A percentile compares a stretch with the other conserved stretches of the same genome.
phyloP scores from a whole-genome alignment of 2,329 filamentous ascomycete species.

The Penicillium sp. region DNA sequence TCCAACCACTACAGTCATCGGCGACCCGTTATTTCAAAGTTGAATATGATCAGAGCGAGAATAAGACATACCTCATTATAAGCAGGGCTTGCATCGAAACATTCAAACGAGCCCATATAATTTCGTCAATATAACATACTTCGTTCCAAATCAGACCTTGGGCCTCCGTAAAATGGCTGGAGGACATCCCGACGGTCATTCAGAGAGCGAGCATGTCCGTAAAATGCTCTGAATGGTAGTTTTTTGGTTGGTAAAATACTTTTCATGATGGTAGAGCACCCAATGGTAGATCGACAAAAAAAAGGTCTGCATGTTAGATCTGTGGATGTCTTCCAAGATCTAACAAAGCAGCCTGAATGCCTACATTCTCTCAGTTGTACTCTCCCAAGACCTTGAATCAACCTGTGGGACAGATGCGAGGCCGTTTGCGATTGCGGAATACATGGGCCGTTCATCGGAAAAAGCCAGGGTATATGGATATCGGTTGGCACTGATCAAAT shows the following conservation, averaged over 20 bases:
- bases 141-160: constrained; percentile 53
- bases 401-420: constrained; percentile 21
- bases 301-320: constrained; percentile 32
- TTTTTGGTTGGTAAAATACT: constrained; percentile 48
- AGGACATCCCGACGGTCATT: constrained; percentile 46
- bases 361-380: constrained; percentile 22
- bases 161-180: constrained; percentile 51
- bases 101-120: constrained; percentile 4
- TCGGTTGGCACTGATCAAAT: constrained; percentile 27
- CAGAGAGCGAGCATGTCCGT: constrained; percentile 29
- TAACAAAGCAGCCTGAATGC: no score
- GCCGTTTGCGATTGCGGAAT: constrained; percentile 33
- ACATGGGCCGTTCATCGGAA: constrained; percentile 47
- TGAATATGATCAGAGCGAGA: constrained; percentile 49
- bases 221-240: constrained; percentile 49
- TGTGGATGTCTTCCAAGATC: no score
- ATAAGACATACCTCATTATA: constrained; percentile 53
- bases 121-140: constrained; percentile 36
- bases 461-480: constrained; percentile 44
- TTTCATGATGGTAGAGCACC: constrained; percentile 45
- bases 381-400: constrained; percentile 22
- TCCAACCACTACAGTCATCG: constrained; percentile 41
- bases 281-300: constrained; percentile 48
- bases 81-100: constrained; percentile 42
- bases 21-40: constrained; percentile 49